Percentiles rank a stretch among this genome's conserved stretches.
These are phyloP conservation scores for Penicillium simplicissimum DNA, from an alignment of 495 filamentous ascomycete genomes.

Conservation along the genomic window DNA sequence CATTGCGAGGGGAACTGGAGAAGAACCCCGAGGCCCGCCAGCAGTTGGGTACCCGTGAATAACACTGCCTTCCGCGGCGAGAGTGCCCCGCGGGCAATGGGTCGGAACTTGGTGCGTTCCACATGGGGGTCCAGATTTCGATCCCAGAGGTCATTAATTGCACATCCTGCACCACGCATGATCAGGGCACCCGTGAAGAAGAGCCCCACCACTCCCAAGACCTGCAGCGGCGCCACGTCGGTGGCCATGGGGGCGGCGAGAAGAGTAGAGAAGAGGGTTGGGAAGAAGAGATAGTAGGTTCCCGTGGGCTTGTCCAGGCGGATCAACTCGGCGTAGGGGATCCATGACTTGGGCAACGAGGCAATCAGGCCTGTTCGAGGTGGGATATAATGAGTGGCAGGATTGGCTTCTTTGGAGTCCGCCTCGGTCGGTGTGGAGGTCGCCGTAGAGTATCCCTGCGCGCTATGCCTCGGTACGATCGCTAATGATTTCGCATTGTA, in stretches of 20 bases:
- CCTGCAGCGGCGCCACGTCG: slow-evolving; percentile 61
- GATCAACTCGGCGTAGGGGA: slow-evolving; percentile 92
- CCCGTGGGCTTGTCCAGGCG: slow-evolving; percentile 94
- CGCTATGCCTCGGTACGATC: slow-evolving; percentile 6
- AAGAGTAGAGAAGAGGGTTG: slow-evolving; percentile 88
- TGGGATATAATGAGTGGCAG: slow-evolving; percentile 55
- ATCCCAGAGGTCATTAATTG: slow-evolving; percentile 98
- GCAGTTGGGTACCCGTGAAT: slow-evolving; percentile 80
- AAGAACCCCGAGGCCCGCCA: slow-evolving; percentile 78
- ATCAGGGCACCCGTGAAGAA: slow-evolving; percentile 88
- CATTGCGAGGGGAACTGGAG: slow-evolving; percentile 84
- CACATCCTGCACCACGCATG: slow-evolving; percentile 97
- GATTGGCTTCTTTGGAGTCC: slow-evolving; percentile 11
- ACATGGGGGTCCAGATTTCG: slow-evolving; percentile 90
- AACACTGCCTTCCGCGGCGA: slow-evolving; percentile 70
- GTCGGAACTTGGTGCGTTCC: slow-evolving; percentile 80
- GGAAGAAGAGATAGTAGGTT: slow-evolving; percentile 94
- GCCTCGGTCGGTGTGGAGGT: not conserved
- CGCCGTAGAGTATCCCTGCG: slow-evolving; percentile 16
- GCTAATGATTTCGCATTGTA: not conserved
- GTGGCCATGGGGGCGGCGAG: slow-evolving; percentile 44
- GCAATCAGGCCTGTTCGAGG: slow-evolving; percentile 79
- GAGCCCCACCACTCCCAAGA: slow-evolving; percentile 68
- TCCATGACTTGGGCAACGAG: slow-evolving; percentile 67
- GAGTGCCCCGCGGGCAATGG: slow-evolving; percentile 84